Evolutionary conservation across 1,139 yeast genomes (phyloP).

Genomic region (Scheffersomyces titani): DNA sequence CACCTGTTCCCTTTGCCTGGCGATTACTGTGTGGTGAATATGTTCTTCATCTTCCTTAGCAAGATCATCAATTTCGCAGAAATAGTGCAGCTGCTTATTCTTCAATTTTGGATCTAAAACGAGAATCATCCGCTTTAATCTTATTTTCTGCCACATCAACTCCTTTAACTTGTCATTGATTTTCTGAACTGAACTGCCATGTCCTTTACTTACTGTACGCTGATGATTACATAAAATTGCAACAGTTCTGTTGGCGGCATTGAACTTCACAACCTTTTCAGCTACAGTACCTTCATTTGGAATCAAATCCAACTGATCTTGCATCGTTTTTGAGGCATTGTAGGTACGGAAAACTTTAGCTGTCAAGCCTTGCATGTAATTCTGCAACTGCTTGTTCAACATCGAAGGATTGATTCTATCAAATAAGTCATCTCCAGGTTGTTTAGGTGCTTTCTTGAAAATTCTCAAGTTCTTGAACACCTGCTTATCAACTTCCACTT

Average conservation of each 20-base stretch:
- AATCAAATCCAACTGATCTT: slow-evolving; percentile 84
- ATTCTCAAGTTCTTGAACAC: slow-evolving; percentile 86
- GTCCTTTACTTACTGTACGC: slow-evolving; percentile 85
- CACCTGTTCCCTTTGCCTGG: slow-evolving; percentile 63
- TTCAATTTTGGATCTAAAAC: slow-evolving; percentile 57
- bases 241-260: slow-evolving; percentile 94
- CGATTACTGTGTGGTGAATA: slow-evolving; percentile 57
- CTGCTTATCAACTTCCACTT: slow-evolving; percentile 85
- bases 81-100: slow-evolving; percentile 58
- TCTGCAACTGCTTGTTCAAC: slow-evolving; percentile 83
- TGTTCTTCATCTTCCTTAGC: slow-evolving; percentile 61
- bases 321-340: slow-evolving; percentile 96
- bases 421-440: slow-evolving; percentile 88
- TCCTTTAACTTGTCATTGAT: slow-evolving; percentile 77
- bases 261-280: slow-evolving; percentile 83
- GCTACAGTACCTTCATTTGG: slow-evolving; percentile 82
- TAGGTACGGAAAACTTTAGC: slow-evolving; percentile 98
- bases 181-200: slow-evolving; percentile 76
- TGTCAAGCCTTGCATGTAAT: slow-evolving; percentile 88
- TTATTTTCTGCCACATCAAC: slow-evolving; percentile 78
- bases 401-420: slow-evolving; percentile 85
- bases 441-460: slow-evolving; percentile 85
- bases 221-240: slow-evolving; percentile 98
- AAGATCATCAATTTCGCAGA: slow-evolving; percentile 71
- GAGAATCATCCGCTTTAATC: slow-evolving; percentile 70